These are phyloP conservation scores for Fusarium setosum DNA, from an alignment of 2,329 filamentous ascomycete genomes.

Conservation along the genomic window DNA sequence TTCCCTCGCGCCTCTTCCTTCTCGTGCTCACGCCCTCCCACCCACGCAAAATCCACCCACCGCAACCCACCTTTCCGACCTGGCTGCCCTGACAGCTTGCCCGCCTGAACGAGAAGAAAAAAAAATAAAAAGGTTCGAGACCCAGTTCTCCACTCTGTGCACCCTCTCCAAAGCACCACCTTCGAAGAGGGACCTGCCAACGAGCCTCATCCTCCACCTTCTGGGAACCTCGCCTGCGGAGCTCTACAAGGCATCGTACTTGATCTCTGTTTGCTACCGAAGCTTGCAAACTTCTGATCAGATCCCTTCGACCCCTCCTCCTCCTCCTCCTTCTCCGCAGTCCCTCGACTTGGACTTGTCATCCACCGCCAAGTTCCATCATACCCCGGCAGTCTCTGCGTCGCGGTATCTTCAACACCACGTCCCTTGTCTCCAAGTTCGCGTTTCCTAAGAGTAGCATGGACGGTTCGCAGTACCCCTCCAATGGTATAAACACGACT, in stretches of 20 bases:
- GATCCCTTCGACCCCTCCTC: conserved; percentile 26
- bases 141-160: conserved; percentile 58
- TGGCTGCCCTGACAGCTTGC: conserved; percentile 44
- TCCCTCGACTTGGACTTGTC: conserved; percentile 42
- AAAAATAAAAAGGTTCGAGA: conserved; percentile 57
- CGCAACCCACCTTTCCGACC: conserved; percentile 44
- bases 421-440: conserved; percentile 40
- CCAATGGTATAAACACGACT: conserved; percentile 67
- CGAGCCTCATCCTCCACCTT: conserved; percentile 55
- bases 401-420: conserved; percentile 42
- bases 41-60: conserved; percentile 34
- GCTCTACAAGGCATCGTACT: conserved; percentile 41
- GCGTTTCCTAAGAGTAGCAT: conserved; percentile 57
- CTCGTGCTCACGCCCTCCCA: conserved; percentile 34
- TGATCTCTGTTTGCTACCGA: conserved; percentile 40
- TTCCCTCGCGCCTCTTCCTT: conserved; percentile 37
- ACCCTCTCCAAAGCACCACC: conserved; percentile 59
- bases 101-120: conserved; percentile 43
- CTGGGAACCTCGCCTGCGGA: conserved; percentile 48
- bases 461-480: conserved; percentile 66
- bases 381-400: conserved; percentile 32
- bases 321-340: conserved; percentile 32
- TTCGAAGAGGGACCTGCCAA: conserved; percentile 53
- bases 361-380: conserved; percentile 35
- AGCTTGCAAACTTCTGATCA: conserved; percentile 26